These are phyloP conservation scores for Dothistroma septosporum DNA, from an alignment of 2,329 filamentous ascomycete genomes.

Conservation along the genomic window DNA sequence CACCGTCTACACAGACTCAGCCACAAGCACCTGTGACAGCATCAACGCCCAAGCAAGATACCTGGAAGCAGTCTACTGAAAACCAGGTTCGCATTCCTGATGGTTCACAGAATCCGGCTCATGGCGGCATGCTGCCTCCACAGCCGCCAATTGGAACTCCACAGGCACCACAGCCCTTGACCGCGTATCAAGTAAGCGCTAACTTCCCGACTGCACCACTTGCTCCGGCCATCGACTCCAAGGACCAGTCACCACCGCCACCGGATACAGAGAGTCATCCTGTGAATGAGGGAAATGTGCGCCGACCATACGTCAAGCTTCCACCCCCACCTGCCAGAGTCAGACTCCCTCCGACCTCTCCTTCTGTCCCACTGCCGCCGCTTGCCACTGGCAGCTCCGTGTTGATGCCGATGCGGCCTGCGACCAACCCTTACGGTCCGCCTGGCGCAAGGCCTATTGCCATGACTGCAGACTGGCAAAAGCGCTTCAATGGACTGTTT, in stretches of 20 bases:
- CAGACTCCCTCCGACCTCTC: slow-evolving; percentile 64
- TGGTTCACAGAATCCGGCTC: slow-evolving; percentile 30
- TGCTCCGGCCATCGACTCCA: slow-evolving; percentile 20
- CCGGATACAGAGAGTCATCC: slow-evolving; percentile 71
- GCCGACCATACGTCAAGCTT: slow-evolving; percentile 64
- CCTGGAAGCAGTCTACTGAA: slow-evolving; percentile 19
- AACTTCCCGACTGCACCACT: slow-evolving; percentile 23
- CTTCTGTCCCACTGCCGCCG: slow-evolving; percentile 38
- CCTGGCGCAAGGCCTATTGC: slow-evolving; percentile 43
- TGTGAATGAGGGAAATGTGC: slow-evolving; percentile 63
- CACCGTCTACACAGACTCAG: slow-evolving; percentile 34
- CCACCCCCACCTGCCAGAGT: slow-evolving; percentile 71
- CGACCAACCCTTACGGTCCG: slow-evolving; percentile 38
- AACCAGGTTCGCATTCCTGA: slow-evolving; percentile 35
- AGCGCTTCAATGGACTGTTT: slow-evolving; percentile 73
- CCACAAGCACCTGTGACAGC: slow-evolving; percentile 28
- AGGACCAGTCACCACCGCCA: slow-evolving; percentile 52
- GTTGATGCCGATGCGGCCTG: slow-evolving; percentile 38
- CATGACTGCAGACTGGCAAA: slow-evolving; percentile 64
- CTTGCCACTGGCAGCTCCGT: slow-evolving; percentile 37
- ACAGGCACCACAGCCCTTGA: slow-evolving; percentile 15
- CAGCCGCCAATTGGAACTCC: slow-evolving; percentile 31
- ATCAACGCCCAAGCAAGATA: slow-evolving; percentile 23
- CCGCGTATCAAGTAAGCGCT: slow-evolving; percentile 23
- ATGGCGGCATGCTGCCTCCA: slow-evolving; percentile 22